Base-by-base conservation (phyloP, 768 basidiomycete genomes). In the Termitomyces sp. region DNA sequence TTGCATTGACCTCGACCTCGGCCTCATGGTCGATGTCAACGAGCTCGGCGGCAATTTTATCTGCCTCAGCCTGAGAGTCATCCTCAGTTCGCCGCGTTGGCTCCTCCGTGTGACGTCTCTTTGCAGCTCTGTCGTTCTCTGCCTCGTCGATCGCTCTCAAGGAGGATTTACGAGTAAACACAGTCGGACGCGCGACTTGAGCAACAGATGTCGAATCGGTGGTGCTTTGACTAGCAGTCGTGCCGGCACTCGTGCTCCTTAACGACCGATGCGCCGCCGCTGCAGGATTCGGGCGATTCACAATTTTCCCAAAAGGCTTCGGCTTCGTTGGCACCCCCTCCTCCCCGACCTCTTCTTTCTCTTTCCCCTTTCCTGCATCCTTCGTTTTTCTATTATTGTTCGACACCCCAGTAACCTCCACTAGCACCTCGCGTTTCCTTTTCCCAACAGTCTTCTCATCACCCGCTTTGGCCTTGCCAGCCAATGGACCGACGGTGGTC, bases 341-440 rank as follows among this genome's bases (percentile, higher is more conserved):
- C 60, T 76, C 71, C 38, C 71, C 71, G 38, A 73, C 73, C 63
- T 67, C 76, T 72, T 86, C 87, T 18, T 78, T 80, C 71, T 86
- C 88, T 57, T 59, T 64, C 24, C 57, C 64, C 20, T 59, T 62
- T 39, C 62, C 63, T 42, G 28, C 51, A 18, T 62, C 63, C 48
- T 60, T 63, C 55, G 65, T 66, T 35, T 64, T 66, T 53, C 68
- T 67, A 59, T 76, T 73, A 55, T 75, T 76, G 58, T 70, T 69
- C 48, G 78, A 71, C 28, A 70, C 69, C 2, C 78, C 75, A 32
- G 85, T 84, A 48, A 92, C 88, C 69, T 93, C 92, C 16, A 84
- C 83, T 45, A 93, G 78, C 0, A 86, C 90, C 53, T 87, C 87
- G 20, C 91, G 87, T 72, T 92, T 92, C 58, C 90, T 83, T 70